These are phyloP conservation scores for Gossypium aridum DNA, from an alignment of 441 rosid species.

Conservation along the genomic window DNA sequence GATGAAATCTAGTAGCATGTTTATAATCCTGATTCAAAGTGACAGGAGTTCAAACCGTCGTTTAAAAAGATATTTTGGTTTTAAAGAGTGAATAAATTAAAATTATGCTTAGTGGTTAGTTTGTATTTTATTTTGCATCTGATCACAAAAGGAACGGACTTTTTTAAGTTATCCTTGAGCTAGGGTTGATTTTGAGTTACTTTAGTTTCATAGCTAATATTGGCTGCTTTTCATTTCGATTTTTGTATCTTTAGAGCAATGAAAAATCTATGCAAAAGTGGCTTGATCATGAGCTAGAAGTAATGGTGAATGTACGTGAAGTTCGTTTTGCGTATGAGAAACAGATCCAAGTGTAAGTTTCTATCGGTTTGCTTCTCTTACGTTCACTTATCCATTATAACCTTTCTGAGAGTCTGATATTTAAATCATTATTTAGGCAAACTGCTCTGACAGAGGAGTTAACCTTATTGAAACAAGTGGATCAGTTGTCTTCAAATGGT, in stretches of 20 bases:
- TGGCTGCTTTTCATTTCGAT: neutral
- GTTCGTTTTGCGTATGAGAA: conserved; percentile 53
- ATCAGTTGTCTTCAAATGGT: conserved; percentile 36
- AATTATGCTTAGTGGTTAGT: neutral
- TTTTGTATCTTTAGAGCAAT: conserved; percentile 32
- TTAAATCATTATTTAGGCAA: conserved; percentile 28
- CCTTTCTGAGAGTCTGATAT: conserved; percentile 7
- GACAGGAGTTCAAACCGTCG: conserved; percentile 5
- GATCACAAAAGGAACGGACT: neutral
- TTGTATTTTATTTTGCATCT: neutral
- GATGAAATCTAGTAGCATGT: conserved; percentile 1
- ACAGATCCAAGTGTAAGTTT: conserved; percentile 65
- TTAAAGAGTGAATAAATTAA: neutral
- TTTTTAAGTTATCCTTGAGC: neutral
- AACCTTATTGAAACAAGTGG: conserved; percentile 42
- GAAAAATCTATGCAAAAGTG: conserved; percentile 49
- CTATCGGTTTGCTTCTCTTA: conserved; percentile 13
- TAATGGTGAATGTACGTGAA: conserved; percentile 51
- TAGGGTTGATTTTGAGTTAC: neutral
- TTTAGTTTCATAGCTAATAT: conserved; percentile 9
- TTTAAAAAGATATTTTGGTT: neutral
- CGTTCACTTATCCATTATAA: conserved; percentile 9
- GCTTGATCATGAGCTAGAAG: conserved; percentile 60
- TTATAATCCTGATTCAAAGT: conserved; percentile 16
- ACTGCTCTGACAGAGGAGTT: conserved; percentile 61